Base-by-base conservation (phyloP, 2,329 filamentous ascomycete genomes). In the Verticillium nubilum region DNA sequence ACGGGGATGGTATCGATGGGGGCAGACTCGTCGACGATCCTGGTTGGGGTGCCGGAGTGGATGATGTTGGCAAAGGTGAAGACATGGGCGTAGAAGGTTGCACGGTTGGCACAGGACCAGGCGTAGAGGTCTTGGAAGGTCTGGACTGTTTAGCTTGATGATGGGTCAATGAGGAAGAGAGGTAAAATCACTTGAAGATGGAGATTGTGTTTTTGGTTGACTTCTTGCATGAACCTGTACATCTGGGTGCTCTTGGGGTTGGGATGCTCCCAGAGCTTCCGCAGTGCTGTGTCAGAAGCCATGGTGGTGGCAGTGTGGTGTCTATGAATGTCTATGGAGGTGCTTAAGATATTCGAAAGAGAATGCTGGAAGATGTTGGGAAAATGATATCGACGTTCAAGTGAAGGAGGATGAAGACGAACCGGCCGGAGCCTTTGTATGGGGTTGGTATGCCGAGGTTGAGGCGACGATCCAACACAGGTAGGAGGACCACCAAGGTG, bases 1-100 rank as follows among this genome's bases (percentile, higher is more conserved):
- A 78, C 75, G 0, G 91, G 91, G 5, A 94, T 80, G 17, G 79
- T 77, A 61, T 91, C 87, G 71, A 96, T 91, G 1, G 86, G 84
- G 1, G 82, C 79, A 0, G 76, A 78, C 66, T 91, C 87, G 68
- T 96, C 90, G 3, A 95, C 86, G 1, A 89, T 85, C 10, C 68
- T 72, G 0, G 72, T 74, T 67, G 84, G 86, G 4, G 71, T 74
- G 29, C 90, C 90, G 35, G 82, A 79, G 66, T 91, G 79, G 63
- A 92, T 86, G 59, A 88, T 74, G 54, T 81, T 78, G 61, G 82
- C 75, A 57, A 78, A 79, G 26, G 84, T 75, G 75, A 90, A 90
- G 55, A 87, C 72, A 61, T 86, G 81, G 6, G 78, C 77, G 79
- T 84, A 92, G 74, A 93, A 93, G 53, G 84, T 79, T 10, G 76